Evolutionary conservation across 768 basidiomycete genomes (phyloP), one percentile per base, ranked within the genome.

Genomic region (Lactarius hatsudake): DNA sequence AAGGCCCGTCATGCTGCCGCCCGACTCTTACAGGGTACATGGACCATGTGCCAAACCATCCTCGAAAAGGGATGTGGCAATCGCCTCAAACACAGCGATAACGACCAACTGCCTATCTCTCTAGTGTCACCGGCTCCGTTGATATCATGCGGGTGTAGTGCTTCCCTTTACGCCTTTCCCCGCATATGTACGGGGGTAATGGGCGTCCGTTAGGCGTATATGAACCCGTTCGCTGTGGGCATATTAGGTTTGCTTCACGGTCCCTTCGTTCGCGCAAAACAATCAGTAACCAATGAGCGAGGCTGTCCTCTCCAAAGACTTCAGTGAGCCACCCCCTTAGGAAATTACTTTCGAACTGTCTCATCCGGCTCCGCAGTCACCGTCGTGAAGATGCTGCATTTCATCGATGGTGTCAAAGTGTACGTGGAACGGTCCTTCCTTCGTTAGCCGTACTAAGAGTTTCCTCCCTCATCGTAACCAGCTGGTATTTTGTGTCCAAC

Each of bases 321-420:
- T 65, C 40, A 3, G 64, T 65, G 23, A 65, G 64, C 17, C 30
- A 18, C 6, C 9, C 9, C 59, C 6, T 53, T 13, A 10, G n/a
- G 12, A 20, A 13, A 15, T 9, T 12, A 20, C 17, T 13, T 10
- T n/a, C 4, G 4, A 5, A 17, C 20, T 1, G 13, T 13, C 26
- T 60, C n/a, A 65, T 32, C 51, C 17, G 9, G n/a, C 26, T 17
- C 38, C 23, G 26, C 20, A 66, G 65, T 66, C 53, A 62, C 60
- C 9, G 65, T 66, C 0, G 65, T 66, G 30, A 66, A 66, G 59
- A 20, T 57, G 23, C 42, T 62, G 13, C 65, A 66, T 40, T 66
- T 66, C 26, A 57, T 62, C 18, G 65, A 66, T 32, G 65, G 65
- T 1, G 34, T 62, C 42, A 66, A 66, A 18, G 61, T 62, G 65